Evolutionary conservation across 1,139 yeast species (phyloP).

Genomic region (Taphrina sp.): DNA sequence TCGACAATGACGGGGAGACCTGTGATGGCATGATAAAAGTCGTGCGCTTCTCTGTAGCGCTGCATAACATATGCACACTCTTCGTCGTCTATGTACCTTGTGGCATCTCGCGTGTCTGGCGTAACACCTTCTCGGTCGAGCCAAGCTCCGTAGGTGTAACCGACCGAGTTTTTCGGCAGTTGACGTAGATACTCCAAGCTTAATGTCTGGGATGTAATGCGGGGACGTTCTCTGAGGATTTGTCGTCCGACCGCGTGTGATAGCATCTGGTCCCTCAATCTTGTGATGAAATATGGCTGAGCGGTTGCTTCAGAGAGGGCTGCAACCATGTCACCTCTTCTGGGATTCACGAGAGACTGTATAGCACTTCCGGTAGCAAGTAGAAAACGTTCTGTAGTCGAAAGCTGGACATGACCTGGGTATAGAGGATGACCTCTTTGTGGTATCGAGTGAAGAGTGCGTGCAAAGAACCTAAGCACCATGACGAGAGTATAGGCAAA

Average conservation of each 20-base stretch:
- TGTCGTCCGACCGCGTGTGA: constrained; percentile 71
- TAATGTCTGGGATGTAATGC: constrained; percentile 72
- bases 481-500: too few species aligned
- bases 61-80: constrained; percentile 89
- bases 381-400: constrained; percentile 58
- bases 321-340: constrained; percentile 64
- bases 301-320: constrained; percentile 94
- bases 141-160: constrained; percentile 77
- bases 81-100: constrained; percentile 76
- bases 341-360: constrained; percentile 80
- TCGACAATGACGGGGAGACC: constrained; percentile 89
- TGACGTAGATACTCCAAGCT: constrained; percentile 60
- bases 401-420: constrained; percentile 79
- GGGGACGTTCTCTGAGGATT: constrained; percentile 73
- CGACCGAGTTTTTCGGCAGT: constrained; percentile 72
- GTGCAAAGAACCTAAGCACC: too few species aligned
- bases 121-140: constrained; percentile 82
- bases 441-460: too few species aligned
- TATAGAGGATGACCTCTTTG: constrained; percentile 44
- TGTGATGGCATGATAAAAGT: constrained; percentile 88
- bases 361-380: constrained; percentile 73
- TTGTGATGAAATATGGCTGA: constrained; percentile 60
- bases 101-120: constrained; percentile 90
- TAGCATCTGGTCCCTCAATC: constrained; percentile 71
- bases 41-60: constrained; percentile 94